Evolutionary conservation across 176 grass and related monocot species (phyloP).

Genomic region (Rhynchospora breviuscula): DNA sequence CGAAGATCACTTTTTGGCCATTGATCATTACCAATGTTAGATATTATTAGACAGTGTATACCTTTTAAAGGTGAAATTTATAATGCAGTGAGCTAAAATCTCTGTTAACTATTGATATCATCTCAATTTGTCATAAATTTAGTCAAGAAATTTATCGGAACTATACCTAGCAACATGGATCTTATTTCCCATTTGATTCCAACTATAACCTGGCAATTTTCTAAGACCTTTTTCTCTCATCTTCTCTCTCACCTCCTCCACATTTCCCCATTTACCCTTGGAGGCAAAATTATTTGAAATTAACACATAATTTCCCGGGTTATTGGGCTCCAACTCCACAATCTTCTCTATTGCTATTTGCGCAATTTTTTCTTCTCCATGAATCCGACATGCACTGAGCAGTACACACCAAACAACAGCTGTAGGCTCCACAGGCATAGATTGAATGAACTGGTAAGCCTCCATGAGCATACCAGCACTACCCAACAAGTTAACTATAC

Average conservation of each 20-base stretch:
- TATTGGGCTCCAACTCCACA: constrained; percentile 61
- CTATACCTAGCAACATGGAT: constrained; percentile 43
- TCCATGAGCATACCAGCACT: constrained; percentile 53
- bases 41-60: background rate
- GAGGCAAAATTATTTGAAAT: constrained; percentile 71
- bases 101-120: constrained; percentile 36
- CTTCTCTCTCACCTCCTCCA: constrained; percentile 43
- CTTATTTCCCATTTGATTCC: constrained; percentile 56
- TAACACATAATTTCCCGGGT: constrained; percentile 68
- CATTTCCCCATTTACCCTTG: constrained; percentile 63
- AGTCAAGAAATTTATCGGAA: constrained; percentile 33
- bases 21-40: background rate
- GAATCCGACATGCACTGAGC: constrained; percentile 61
- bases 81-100: background rate
- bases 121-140: constrained; percentile 53
- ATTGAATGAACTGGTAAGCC: constrained; percentile 61
- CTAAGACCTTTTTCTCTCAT: constrained; percentile 53
- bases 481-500: constrained; percentile 74
- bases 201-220: constrained; percentile 74
- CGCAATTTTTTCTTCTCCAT: constrained; percentile 50
- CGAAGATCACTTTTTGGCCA: background rate
- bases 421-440: constrained; percentile 59
- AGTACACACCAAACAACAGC: constrained; percentile 75
- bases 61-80: background rate
- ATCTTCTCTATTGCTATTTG: constrained; percentile 54